phyloP scores from a whole-genome alignment of 495 filamentous ascomycete species.

The Tuber borchii region DNA sequence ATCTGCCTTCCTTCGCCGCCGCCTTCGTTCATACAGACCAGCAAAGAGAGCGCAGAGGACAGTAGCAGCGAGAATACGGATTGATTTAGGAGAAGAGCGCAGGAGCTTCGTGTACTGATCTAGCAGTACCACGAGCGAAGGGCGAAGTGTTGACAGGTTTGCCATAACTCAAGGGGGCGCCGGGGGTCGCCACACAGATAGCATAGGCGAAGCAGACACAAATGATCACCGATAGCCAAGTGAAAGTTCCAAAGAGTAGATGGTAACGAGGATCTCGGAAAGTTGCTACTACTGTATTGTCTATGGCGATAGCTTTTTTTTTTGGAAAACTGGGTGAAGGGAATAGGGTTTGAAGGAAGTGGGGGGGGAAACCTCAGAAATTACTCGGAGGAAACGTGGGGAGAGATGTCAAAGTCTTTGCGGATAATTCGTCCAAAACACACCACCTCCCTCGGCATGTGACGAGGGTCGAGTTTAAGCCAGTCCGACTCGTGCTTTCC shows the following conservation, averaged over 20 bases:
- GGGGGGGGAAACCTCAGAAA: neutral
- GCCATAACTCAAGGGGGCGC: conserved; percentile 55
- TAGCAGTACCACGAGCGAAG: conserved; percentile 60
- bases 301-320: neutral
- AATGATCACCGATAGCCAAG: neutral
- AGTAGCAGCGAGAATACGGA: conserved; percentile 67
- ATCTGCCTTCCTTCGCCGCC: conserved; percentile 67
- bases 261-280: neutral
- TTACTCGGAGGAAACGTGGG: neutral
- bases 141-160: conserved; percentile 73
- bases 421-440: neutral
- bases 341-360: neutral
- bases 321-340: neutral
- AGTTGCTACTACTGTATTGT: neutral
- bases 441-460: neutral
- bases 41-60: conserved; percentile 69
- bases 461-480: neutral
- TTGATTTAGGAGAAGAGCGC: conserved; percentile 55
- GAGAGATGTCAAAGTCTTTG: neutral
- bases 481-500: neutral
- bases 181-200: neutral
- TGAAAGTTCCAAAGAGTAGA: neutral
- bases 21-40: conserved; percentile 64
- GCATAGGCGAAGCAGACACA: neutral
- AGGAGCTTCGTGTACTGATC: conserved; percentile 59